Base-by-base conservation (phyloP, 2,329 filamentous ascomycete genomes). In the Tolypocladium tundrense region DNA sequence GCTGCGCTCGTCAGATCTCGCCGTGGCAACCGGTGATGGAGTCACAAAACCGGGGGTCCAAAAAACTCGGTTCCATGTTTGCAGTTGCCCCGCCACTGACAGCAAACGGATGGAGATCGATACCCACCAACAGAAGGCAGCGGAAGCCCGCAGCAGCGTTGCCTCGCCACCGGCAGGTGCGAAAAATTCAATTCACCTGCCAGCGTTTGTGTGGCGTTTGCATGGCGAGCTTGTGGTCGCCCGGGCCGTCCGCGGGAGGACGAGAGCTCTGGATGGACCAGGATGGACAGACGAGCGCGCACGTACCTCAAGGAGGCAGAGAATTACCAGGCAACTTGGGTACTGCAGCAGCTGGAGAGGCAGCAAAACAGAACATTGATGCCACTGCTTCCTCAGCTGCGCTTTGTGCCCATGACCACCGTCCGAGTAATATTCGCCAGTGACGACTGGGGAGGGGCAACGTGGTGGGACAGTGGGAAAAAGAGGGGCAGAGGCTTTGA, bases 401-500 rank as follows among this genome's bases (percentile, higher is more conserved):
- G 19, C 13, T 37, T 24, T 24, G 51, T 39, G 35, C 35, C 35
- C 31, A 33, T 33, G 31, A 33, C 31, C 43, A 31, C 43, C 24
- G 14, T 21, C 24, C 24, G 24, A 27, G 24, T 27, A 27, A 27
- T 27, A 50, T 19, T 19, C 45, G 43, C 42, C 2, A 16, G 2
- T n/a, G 43, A 16, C 43, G 14, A 16, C 13, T 14, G 45, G 6
- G n/a, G 48, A 51, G 48, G 48, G 48, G 48, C 48, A 51, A 51
- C 48, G 31, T n/a, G 19, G 48, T 51, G 48, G 48, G 48, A 35
- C 19, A 21, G 31, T 37, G 19, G 4, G 45, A 57, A 63, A 63
- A 53, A 55, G 63, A 66, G 60, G 59, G 55, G 55, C 55, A 42
- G 42, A 21, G 33, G 50, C 52, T 33, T 24, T 8, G 43, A 54